Evolutionary conservation across 805 yeast species (phyloP).

Genomic region (Scheffersomyces ergatensis): DNA sequence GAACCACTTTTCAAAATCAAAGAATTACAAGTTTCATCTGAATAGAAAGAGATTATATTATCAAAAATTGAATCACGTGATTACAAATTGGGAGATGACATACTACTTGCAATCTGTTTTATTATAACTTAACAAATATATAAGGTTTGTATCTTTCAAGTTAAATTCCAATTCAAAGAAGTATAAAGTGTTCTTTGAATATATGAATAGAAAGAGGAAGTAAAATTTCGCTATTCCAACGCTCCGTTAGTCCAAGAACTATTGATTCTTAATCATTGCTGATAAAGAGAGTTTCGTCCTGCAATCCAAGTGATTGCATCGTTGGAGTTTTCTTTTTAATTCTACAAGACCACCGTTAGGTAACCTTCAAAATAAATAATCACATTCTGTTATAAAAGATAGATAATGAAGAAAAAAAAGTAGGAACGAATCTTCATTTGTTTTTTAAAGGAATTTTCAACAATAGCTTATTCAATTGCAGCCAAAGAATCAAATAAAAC

Average conservation of each 20-base stretch:
- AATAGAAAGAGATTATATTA: too few species aligned
- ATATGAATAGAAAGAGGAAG: background rate
- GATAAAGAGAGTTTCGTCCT: constrained; percentile 35
- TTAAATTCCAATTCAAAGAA: background rate
- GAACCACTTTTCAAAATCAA: too few species aligned
- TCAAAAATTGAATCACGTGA: too few species aligned
- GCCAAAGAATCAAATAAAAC: constrained; percentile 88
- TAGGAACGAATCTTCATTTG: background rate
- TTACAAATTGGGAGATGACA: too few species aligned
- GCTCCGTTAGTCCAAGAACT: constrained; percentile 56
- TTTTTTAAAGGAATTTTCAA: too few species aligned
- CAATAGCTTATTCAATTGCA: constrained; percentile 34
- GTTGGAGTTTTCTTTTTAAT: constrained; percentile 28
- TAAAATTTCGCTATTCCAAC: constrained; percentile 41
- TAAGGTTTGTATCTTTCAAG: background rate
- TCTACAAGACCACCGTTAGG: constrained; percentile 5
- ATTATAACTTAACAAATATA: too few species aligned
- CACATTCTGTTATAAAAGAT: background rate
- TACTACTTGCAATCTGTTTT: too few species aligned
- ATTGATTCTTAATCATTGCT: constrained; percentile 10
- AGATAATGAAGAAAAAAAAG: background rate
- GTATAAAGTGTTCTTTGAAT: background rate
- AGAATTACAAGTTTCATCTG: too few species aligned
- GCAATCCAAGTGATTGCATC: constrained; percentile 55
- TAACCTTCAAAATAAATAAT: constrained; percentile 2